Conservation (phyloP, 805 yeast species). For the Candida vartiovaarae region DNA sequence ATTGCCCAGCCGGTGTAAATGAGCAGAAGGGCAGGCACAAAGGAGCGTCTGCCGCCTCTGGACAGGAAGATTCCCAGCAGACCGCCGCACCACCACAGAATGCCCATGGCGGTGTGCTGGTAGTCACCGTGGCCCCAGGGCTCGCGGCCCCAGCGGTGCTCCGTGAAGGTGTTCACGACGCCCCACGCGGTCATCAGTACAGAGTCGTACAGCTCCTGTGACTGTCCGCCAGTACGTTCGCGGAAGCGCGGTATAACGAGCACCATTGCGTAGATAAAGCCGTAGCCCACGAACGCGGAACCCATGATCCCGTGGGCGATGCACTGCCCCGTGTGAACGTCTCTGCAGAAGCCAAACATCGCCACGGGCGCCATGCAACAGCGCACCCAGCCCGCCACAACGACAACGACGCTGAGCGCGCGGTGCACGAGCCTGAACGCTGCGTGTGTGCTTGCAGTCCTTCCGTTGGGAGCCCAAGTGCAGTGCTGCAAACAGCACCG, state of each 20-base stretch:
- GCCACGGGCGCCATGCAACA: constrained; percentile 78
- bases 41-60: constrained; percentile 59
- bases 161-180: constrained; percentile 89
- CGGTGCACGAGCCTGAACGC: constrained; percentile 32
- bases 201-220: constrained; percentile 86
- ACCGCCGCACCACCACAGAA: constrained; percentile 95
- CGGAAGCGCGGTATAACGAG: constrained; percentile 72
- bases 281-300: constrained; percentile 74
- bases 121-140: constrained; percentile 90
- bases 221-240: constrained; percentile 38
- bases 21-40: constrained; percentile 74
- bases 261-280: constrained; percentile 60
- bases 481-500: constrained; percentile 48
- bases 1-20: constrained; percentile 91
- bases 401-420: constrained; percentile 37
- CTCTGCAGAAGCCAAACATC: constrained; percentile 81
- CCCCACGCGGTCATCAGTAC: constrained; percentile 84
- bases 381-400: constrained; percentile 69
- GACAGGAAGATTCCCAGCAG: constrained; percentile 74
- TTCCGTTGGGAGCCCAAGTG: constrained; percentile 42
- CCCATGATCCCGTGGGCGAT: constrained; percentile 98
- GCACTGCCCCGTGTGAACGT: constrained; percentile 84
- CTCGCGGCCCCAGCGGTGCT: constrained; percentile 89
- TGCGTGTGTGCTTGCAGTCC: no score
- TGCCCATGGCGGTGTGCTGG: constrained; percentile 95